Evolutionary conservation across 1,139 yeast genomes (phyloP), one percentile per base, ranked within the genome.

Genomic region (Saccharomyces hybrid): DNA sequence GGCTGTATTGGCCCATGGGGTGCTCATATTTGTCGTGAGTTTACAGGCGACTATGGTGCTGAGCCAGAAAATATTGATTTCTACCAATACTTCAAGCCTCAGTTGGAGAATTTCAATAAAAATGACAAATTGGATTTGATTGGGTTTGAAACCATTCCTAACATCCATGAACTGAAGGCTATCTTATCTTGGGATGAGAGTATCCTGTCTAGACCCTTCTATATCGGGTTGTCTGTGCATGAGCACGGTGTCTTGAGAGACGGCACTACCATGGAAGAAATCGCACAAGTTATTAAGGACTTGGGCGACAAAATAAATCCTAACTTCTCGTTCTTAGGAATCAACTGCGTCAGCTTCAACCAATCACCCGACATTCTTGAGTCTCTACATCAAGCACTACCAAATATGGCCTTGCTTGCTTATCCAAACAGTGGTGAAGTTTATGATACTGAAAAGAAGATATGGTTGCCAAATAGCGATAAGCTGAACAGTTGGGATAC

Each of bases 1-100:
- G 91, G 85, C 0, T 79, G 86, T 13, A 68, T 84, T 14, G 93
- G 93, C 0, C 88, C 93, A 0, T 85, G 81, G 68, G 93, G 90
- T 2, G 84, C 88, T 0, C 82, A 68, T 46, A 74, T 81, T 57
- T 88, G 89, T 2, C 75, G 83, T 1, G 93, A 85, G 63, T 85
- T 82, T 63, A 81, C 83, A 1, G 91, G 91, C 1, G 73, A 78
- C 44, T 85, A 64, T 56, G 69, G 66, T 26, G 50, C 55, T n/a
- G 41, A 53, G 42, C 62, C 65, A 6, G 61, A 56, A 25, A 55
- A 38, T 7, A 64, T 66, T 44, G 65, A 65, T 44, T 66, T 48
- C 48, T 57, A 54, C 26, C 51, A 51, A n/a, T 66, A 64, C 53
- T 65, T 63, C 51, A 61, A 56, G 47, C 70, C 68, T 2, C 69